Evolutionary conservation across 768 basidiomycete genomes (phyloP).

Genomic region (Mycena amicta): DNA sequence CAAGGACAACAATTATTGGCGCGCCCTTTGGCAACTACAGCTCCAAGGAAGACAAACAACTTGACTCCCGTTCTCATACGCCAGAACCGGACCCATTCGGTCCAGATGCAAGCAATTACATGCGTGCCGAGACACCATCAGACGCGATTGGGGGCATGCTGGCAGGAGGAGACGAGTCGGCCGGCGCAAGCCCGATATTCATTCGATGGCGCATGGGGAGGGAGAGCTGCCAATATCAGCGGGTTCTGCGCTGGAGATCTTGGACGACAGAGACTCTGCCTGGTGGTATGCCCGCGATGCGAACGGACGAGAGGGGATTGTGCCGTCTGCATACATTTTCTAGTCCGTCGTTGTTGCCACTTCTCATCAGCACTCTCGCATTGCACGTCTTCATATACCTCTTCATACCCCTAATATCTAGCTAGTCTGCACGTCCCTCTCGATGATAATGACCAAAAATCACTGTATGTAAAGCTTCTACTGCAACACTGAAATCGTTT

Average conservation of each 20-base stretch:
- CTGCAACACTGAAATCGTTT: constrained; percentile 39
- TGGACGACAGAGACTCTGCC: constrained; percentile 79
- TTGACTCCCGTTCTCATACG: constrained; percentile 34
- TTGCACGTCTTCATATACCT: too few species aligned
- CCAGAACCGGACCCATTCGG: constrained; percentile 61
- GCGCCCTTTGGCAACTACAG: constrained; percentile 42
- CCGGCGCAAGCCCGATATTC: constrained; percentile 82
- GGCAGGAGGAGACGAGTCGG: constrained; percentile 59
- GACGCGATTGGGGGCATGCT: constrained; percentile 68
- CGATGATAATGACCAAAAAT: constrained; percentile 13
- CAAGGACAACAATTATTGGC: constrained; percentile 79
- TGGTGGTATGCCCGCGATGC: constrained; percentile 95
- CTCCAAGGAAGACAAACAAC: constrained; percentile 61
- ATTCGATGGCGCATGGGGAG: constrained; percentile 76
- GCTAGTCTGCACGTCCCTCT: constrained; percentile 10
- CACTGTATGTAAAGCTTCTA: constrained; percentile 10
- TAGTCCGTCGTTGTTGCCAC: constrained; percentile 46
- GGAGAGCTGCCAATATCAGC: constrained; percentile 74
- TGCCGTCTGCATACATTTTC: constrained; percentile 90
- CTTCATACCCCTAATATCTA: constrained; percentile 19
- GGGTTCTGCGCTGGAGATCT: constrained; percentile 72
- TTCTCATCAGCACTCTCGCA: too few species aligned
- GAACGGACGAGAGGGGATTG: constrained; percentile 82
- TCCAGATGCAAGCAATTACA: constrained; percentile 75
- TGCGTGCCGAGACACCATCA: constrained; percentile 80